Evolutionary conservation across 2,329 filamentous ascomycete species (phyloP), one percentile per base, ranked within the genome.

Genomic region (Calycina herbarum): DNA sequence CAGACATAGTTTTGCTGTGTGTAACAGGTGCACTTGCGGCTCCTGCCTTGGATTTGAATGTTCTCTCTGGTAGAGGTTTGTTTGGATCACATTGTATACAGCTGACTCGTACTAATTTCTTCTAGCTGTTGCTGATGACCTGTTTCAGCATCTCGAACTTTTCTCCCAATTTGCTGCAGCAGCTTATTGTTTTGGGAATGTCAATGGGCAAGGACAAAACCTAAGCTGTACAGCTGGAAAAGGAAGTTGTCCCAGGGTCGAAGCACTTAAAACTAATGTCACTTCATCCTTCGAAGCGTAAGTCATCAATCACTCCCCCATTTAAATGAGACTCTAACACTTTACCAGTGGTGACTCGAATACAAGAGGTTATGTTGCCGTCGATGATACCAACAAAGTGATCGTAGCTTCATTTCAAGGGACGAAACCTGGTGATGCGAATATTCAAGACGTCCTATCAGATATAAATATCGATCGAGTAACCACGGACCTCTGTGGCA

Each of bases 131-230:
- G 20, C 24, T 17, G 11, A 42, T n/a, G 33, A n/a, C 10, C 45
- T 65, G 20, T 59, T 73, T 54, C 20, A 64, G 38, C 57, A 67
- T 24, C 69, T 73, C 54, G 48, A 62, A 24, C 59, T 68, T 4
- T 70, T 73, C n/a, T 60, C 71, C 4, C 64, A 74, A 64, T 73
- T 71, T 59, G 67, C 72, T n/a, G 66, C 66, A 5, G 71, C 73
- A n/a, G 68, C 71, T 10, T 75, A 75, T 42, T 74, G 72, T 62
- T 67, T 56, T 40, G 51, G 45, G 4, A 70, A 70, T 42, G 71
- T 73, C 63, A 62, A 68, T 20, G 65, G 67, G 2, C 62, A 60
- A 17, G 59, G 64, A 11, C 66, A 61, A 15, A 65, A 63, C 2
- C 45, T 74, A 7, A 45, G 66, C 3, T 74, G 73, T 59, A 51